phyloP scores from a whole-genome alignment of 1,284 basidiomycete genomes.

The Trichosporon sp. region DNA sequence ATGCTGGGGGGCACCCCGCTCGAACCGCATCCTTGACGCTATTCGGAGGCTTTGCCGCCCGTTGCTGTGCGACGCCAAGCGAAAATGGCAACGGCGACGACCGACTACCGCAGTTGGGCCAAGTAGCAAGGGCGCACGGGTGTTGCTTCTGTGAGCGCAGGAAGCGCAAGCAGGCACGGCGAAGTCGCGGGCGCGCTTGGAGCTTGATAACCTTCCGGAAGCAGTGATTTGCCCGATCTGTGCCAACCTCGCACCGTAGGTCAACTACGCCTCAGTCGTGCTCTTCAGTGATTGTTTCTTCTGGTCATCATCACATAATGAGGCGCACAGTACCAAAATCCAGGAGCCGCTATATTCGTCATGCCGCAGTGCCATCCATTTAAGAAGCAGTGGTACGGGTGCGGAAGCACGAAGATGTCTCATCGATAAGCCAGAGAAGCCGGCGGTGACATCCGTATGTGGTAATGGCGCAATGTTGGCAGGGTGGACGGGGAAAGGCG shows the following conservation, averaged over 20 bases:
- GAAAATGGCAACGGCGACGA: too few relatives aligned
- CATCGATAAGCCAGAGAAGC: not conserved
- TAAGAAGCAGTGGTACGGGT: not conserved
- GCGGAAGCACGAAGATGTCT: not conserved
- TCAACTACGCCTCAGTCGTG: not conserved
- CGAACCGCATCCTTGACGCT: too few relatives aligned
- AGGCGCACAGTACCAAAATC: not conserved
- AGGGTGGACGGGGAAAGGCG: too few relatives aligned
- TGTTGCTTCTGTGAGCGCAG: too few relatives aligned
- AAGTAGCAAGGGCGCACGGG: too few relatives aligned
- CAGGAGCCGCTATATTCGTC: not conserved
- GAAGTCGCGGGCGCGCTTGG: not conserved
- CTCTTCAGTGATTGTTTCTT: too few relatives aligned
- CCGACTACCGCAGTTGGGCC: too few relatives aligned
- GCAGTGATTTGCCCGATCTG: not conserved
- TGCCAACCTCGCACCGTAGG: not conserved
- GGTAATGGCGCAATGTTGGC: not conserved
- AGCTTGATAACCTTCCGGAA: not conserved
- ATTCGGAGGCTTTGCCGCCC: too few relatives aligned
- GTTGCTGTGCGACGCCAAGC: too few relatives aligned
- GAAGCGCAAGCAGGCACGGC: not conserved
- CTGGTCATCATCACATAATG: not conserved
- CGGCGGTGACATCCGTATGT: not conserved
- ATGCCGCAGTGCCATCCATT: not conserved
- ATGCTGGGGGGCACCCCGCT: too few relatives aligned